Evolutionary conservation across 768 basidiomycete genomes (phyloP).

Genomic region (Psilocybe subaeruginosa): DNA sequence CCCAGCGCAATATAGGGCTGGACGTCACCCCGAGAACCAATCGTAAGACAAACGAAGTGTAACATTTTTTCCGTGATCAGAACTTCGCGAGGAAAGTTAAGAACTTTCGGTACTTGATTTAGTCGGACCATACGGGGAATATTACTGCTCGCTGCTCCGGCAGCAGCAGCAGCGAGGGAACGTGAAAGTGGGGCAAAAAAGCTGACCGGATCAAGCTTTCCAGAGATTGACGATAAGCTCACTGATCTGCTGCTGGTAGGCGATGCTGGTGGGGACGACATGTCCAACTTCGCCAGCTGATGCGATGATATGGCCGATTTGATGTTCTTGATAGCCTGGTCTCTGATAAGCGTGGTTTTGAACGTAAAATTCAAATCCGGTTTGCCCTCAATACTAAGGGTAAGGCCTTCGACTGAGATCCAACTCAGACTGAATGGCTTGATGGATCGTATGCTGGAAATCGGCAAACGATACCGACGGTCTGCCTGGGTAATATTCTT

Average conservation of each 20-base stretch:
- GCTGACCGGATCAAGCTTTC: slow-evolving; percentile 32
- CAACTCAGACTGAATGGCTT: slow-evolving; percentile 32
- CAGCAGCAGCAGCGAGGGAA: slow-evolving; percentile 36
- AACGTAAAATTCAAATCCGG: slow-evolving; percentile 53
- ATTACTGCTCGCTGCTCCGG: slow-evolving; percentile 29
- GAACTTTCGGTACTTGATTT: slow-evolving; percentile 43
- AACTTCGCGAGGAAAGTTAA: slow-evolving; percentile 46
- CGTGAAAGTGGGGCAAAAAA: slow-evolving; percentile 51
- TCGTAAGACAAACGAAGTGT: slow-evolving; percentile 67
- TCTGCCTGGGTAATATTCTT: slow-evolving; percentile 40
- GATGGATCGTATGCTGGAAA: slow-evolving; percentile 41
- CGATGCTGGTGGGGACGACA: background rate
- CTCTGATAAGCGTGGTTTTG: slow-evolving; percentile 38
- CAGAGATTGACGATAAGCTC: background rate
- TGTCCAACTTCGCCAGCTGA: background rate
- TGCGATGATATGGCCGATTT: slow-evolving; percentile 5
- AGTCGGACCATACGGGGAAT: slow-evolving; percentile 21
- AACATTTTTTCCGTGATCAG: slow-evolving; percentile 35
- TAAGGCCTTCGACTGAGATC: slow-evolving; percentile 37
- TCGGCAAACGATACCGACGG: slow-evolving; percentile 45
- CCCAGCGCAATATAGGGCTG: slow-evolving; percentile 66
- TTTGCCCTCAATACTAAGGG: slow-evolving; percentile 49
- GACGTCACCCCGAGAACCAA: slow-evolving; percentile 68
- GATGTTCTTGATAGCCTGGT: slow-evolving; percentile 45
- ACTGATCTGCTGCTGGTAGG: background rate